phyloP scores from a whole-genome alignment of 345 rosid species.

The Lenwebbia sp. region DNA sequence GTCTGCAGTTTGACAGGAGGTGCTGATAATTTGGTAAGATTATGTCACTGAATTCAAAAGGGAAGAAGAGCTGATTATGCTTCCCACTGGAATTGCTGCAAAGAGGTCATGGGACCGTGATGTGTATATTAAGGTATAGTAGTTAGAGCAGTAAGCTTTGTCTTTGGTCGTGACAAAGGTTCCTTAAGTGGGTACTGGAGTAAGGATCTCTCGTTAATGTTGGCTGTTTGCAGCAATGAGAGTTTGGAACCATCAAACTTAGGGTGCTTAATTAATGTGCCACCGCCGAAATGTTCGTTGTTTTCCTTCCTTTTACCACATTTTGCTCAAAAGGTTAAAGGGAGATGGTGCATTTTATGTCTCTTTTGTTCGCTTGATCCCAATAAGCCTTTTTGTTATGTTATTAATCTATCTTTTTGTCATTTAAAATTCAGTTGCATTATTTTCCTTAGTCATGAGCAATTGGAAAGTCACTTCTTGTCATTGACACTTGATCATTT shows the following conservation, averaged over 20 bases:
- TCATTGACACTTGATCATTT: background rate
- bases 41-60: background rate
- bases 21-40: background rate
- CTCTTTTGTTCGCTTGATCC: background rate
- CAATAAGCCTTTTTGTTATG: background rate
- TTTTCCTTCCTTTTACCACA: background rate
- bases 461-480: background rate
- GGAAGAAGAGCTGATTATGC: background rate
- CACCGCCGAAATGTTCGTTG: background rate
- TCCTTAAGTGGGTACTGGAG: background rate
- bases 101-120: background rate
- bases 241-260: background rate
- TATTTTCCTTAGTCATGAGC: background rate
- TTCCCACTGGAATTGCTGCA: background rate
- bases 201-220: background rate
- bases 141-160: background rate
- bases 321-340: background rate
- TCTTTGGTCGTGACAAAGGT: background rate
- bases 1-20: background rate
- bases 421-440: background rate
- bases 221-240: background rate
- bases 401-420: background rate
- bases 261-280: background rate
- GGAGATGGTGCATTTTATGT: background rate
- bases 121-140: background rate